Evolutionary conservation across 1,284 basidiomycete genomes (phyloP), one percentile per base, ranked within the genome.

Genomic region (Thecaphora frezii): DNA sequence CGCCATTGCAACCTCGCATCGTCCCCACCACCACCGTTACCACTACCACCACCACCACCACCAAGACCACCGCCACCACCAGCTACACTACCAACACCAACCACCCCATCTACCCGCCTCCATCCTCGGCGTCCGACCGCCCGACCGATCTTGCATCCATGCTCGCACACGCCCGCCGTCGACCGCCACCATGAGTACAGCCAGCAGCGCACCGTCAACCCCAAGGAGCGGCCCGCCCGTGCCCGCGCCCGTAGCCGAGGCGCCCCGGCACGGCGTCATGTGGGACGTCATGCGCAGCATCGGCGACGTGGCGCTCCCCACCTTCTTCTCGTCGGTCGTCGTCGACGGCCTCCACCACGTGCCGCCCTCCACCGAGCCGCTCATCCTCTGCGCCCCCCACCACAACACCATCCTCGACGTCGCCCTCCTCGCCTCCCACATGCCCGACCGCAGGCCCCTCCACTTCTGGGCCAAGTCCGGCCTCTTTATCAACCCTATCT

Each of bases 381-480:
- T 71, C 12, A 69, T 74, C 44, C 36, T 74, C 7, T 69, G 66
- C 44, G 49, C 51, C 23, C 65, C 60, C 39, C 70, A 72, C 78
- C 87, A 90, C 73, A 93, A 57, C 38, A 73, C 66, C 21, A 59
- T 69, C 38, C 54, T 70, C 42, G 73, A 79, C 50, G 76, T 78
- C 7, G 73, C 67, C 36, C 50, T 81, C 46, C 62, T 80, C 39
- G 71, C 75, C 16, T 85, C 86, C 46, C 85, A 85, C 44, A 89
- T 92, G 78, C 91, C 90, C 26, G 84, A 89, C 78, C 80, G 82
- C 51, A 84, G 91, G 50, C 88, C 89, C 43, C 80, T 97, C 44
- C 91, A 97, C 78, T 97, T 96, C 79, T 97, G 93, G 92, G 91
- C 89, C 66, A 90, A 93, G 51, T 45, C 48, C 9, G 81, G 80